Evolutionary conservation across 2,329 filamentous ascomycete species (phyloP), one percentile per base, ranked within the genome.

Genomic region (Fusarium redolens): DNA sequence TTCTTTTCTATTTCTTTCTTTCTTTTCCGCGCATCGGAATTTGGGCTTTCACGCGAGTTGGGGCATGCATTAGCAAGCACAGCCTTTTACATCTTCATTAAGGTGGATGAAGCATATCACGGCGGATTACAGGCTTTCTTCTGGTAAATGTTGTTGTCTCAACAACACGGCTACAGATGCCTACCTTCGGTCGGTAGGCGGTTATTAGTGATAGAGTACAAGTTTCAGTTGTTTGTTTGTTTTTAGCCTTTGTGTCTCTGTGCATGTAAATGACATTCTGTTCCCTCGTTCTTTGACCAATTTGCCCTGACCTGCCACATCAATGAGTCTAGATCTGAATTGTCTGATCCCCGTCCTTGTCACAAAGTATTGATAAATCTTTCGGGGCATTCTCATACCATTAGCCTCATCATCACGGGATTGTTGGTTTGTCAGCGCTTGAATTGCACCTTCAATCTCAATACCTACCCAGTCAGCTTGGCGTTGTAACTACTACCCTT

Each of bases 161-260:
- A 22, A 18, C 14, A 31, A 18, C 18, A n/a, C 40, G 37, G 35
- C 52, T 57, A 41, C 64, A 47, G 31, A 15, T 22, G 31, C 22
- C 31, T 58, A 37, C 28, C 31, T 20, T 17, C 11, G 22, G 55
- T 35, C 13, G 22, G 54, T 48, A 57, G 54, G 41, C 28, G n/a
- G 30, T 47, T 56, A 48, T 33, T 28, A 30, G 17, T 18, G 13
- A 69, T 69, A 69, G 66, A 69, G 44, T 57, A 69, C 45, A 69
- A 58, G 38, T 52, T 50, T 22, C 38, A 65, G 51, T 15, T 28
- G 25, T 14, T 65, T 52, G 18, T 52, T 63, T 63, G 55, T 63
- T 45, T 37, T 48, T 40, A 40, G 11, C 17, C 18, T 7, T 15
- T 12, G 8, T 17, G 12, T 13, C 15, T 47, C 17, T 5, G 33